Evolutionary conservation across 768 basidiomycete species (phyloP).

Genomic region (Ephemerocybe angulata): DNA sequence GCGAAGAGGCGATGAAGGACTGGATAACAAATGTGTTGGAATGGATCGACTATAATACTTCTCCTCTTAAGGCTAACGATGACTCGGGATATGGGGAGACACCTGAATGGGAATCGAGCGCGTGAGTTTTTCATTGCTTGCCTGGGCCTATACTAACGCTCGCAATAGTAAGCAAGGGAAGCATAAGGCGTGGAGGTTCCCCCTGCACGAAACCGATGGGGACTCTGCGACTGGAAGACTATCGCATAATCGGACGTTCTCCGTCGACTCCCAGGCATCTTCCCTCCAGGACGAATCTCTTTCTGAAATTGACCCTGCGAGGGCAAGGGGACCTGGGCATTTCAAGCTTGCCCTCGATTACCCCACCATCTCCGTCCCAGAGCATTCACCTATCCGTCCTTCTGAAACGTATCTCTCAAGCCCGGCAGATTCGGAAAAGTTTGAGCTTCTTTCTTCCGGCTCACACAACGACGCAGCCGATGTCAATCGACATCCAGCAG

Average conservation of each 20-base stretch:
- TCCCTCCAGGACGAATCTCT: constrained; percentile 38
- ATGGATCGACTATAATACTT: constrained; percentile 66
- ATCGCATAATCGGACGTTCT: constrained; percentile 58
- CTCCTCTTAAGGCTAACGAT: constrained; percentile 30
- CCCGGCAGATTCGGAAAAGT: constrained; percentile 52
- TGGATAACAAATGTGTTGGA: constrained; percentile 70
- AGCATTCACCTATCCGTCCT: constrained; percentile 46
- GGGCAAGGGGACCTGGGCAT: constrained; percentile 10
- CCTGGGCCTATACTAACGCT: background rate
- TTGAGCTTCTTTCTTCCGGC: constrained; percentile 26
- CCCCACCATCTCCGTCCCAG: constrained; percentile 36
- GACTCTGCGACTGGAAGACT: constrained; percentile 37
- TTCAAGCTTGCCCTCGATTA: constrained; percentile 33
- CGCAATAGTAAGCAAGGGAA: constrained; percentile 10
- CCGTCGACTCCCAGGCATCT: constrained; percentile 56
- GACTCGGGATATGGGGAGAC: constrained; percentile 51
- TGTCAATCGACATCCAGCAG: constrained; percentile 25
- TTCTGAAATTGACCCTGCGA: constrained; percentile 16
- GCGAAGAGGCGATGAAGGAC: constrained; percentile 53
- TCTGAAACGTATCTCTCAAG: constrained; percentile 55
- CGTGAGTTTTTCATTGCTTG: constrained; percentile 18
- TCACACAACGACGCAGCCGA: background rate
- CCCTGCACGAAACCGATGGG: constrained; percentile 30
- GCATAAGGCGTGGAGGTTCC: constrained; percentile 42
- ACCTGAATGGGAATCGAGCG: constrained; percentile 41